Conservation (phyloP, 306 rosid species). For the Lathyrus oleraceus region DNA sequence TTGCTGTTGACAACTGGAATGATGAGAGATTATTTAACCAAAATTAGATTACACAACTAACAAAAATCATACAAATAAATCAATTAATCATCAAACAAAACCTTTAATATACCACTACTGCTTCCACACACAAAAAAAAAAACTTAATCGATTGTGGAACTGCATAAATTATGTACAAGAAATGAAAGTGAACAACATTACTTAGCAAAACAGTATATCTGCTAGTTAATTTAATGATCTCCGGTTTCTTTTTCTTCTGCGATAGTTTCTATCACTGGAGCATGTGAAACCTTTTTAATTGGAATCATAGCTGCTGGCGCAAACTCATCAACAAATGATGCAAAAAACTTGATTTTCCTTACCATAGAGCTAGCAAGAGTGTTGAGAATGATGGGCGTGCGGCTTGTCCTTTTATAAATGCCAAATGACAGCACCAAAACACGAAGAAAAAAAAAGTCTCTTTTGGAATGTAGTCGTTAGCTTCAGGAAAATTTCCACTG, state of each 20-base stretch:
- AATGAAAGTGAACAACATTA: background rate
- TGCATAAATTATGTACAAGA: background rate
- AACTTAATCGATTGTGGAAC: slow-evolving; percentile 20
- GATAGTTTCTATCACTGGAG: slow-evolving; percentile 59
- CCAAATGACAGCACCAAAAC: background rate
- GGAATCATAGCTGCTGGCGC: slow-evolving; percentile 53
- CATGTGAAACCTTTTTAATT: slow-evolving; percentile 37
- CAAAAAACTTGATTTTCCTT: slow-evolving; percentile 39
- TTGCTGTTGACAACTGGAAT: background rate
- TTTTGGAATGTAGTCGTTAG: background rate
- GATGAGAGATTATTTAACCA: background rate
- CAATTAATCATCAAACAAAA: slow-evolving; percentile 6
- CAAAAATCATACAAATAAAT: background rate
- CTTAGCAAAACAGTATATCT: background rate
- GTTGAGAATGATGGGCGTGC: slow-evolving; percentile 16
- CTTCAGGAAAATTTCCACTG: background rate
- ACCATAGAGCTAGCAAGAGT: slow-evolving; percentile 39
- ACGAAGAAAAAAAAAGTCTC: background rate
- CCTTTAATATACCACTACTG: slow-evolving; percentile 2
- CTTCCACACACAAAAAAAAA: background rate
- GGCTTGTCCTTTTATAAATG: slow-evolving; percentile 28
- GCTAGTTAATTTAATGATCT: slow-evolving; percentile 17
- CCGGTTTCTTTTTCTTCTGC: slow-evolving; percentile 50
- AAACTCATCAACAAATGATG: slow-evolving; percentile 44
- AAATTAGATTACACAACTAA: background rate